A percentile compares a stretch with the other conserved stretches of the same genome.
Conservation (phyloP, 805 yeast species). For the Nakazawaea laoshanensis region DNA sequence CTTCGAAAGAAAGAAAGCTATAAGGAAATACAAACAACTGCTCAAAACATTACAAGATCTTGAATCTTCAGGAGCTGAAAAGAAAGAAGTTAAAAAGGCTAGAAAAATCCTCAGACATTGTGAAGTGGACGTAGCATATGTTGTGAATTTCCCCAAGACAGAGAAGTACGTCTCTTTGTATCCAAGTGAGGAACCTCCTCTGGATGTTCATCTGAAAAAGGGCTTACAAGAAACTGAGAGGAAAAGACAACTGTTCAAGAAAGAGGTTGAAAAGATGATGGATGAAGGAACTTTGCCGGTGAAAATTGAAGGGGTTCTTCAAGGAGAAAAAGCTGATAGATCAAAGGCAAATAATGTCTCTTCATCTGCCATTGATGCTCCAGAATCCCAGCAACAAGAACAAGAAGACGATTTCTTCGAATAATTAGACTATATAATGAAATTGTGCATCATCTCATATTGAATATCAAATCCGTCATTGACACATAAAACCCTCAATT, state of each 20-base stretch:
- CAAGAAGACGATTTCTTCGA: constrained; percentile 12
- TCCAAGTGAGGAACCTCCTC: constrained; percentile 32
- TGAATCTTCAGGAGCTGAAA: constrained; percentile 20
- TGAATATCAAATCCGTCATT: constrained; percentile 61
- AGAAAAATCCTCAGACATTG: constrained; percentile 45
- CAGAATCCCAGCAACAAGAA: constrained; percentile 4
- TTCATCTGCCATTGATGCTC: constrained; percentile 8
- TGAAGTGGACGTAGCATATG: constrained; percentile 67
- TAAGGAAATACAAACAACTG: constrained; percentile 56
- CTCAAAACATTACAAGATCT: constrained; percentile 28
- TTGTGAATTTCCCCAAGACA: constrained; percentile 67
- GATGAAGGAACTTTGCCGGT: constrained; percentile 48
- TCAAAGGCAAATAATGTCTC: neutral
- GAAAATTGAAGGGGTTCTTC: constrained; percentile 34
- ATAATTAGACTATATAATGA: constrained; percentile 6
- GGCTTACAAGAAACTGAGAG: constrained; percentile 37
- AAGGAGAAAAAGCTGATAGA: constrained; percentile 24
- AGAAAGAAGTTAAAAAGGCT: constrained; percentile 22
- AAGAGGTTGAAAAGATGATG: constrained; percentile 41
- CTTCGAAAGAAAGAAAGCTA: constrained; percentile 82
- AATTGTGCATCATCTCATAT: constrained; percentile 20
- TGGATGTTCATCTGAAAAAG: constrained; percentile 27
- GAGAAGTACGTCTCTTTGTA: constrained; percentile 76
- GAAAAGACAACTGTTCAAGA: constrained; percentile 36
- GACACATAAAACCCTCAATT: constrained; percentile 39